Percentiles rank a stretch among this genome's conserved stretches.
These are phyloP conservation scores for Kentomonas sorsogonicus DNA, from an alignment of 208 protist species.

Conservation along the genomic window DNA sequence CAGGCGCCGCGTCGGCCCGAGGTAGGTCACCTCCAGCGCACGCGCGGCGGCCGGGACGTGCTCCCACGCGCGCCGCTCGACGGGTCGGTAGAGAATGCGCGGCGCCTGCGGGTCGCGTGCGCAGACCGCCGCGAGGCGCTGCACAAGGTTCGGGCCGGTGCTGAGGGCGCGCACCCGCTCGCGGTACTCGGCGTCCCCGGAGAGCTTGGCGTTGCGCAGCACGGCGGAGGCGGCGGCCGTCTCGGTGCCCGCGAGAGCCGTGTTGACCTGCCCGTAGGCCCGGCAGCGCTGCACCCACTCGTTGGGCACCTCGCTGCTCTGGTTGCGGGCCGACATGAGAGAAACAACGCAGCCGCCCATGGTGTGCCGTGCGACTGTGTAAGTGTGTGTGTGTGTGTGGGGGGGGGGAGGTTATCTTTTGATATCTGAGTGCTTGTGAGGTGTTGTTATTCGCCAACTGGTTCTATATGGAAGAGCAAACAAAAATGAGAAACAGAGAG, in stretches of 20 bases:
- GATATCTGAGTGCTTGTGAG: not conserved
- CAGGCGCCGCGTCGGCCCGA: slow-evolving; percentile 24
- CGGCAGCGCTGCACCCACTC: slow-evolving; percentile 3
- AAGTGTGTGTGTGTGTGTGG: slow-evolving; percentile 9
- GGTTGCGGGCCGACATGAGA: slow-evolving; percentile 22
- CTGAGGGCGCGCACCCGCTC: slow-evolving; percentile 17
- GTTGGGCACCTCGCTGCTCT: slow-evolving; percentile 10
- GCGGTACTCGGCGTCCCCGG: slow-evolving; percentile 18
- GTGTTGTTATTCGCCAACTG: slow-evolving; percentile 16
- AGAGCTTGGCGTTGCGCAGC: slow-evolving; percentile 39
- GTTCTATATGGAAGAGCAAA: slow-evolving; percentile 19
- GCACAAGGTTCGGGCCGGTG: slow-evolving; percentile 20
- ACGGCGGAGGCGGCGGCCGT: slow-evolving; percentile 30
- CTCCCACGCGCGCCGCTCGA: slow-evolving; percentile 20
- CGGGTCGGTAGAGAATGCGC: slow-evolving; percentile 34
- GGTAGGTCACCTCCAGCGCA: slow-evolving; percentile 41
- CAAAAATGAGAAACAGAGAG: not conserved
- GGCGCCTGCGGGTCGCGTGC: slow-evolving; percentile 9
- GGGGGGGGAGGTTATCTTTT: not conserved
- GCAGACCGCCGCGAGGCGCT: slow-evolving; percentile 26
- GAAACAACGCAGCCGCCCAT: slow-evolving; percentile 9
- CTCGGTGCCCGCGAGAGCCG: slow-evolving; percentile 32
- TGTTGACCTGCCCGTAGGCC: slow-evolving; percentile 28
- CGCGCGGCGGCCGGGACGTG: slow-evolving; percentile 11
- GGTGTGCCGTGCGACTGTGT: not conserved